phyloP scores from a whole-genome alignment of 2,329 filamentous ascomycete genomes.

The Fusarium aywerte region DNA sequence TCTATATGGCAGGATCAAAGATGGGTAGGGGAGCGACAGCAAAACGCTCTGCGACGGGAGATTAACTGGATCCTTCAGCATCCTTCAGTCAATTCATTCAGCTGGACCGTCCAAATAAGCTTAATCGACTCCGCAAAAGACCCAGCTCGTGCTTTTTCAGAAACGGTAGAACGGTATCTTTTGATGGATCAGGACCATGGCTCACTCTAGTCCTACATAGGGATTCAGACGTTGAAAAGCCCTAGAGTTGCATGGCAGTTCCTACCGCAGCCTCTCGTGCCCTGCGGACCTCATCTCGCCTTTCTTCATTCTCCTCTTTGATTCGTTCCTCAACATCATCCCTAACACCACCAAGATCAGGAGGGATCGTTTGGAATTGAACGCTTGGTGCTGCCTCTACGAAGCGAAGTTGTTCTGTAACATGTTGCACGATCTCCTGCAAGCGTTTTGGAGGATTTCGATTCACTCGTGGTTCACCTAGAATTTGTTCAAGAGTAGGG shows the following conservation, averaged over 20 bases:
- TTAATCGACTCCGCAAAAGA: not conserved
- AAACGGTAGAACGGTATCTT: not conserved
- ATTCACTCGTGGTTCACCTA: slow-evolving; percentile 77
- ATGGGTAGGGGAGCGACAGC: slow-evolving; percentile 4
- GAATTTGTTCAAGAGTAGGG: slow-evolving; percentile 80
- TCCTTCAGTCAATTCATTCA: not conserved
- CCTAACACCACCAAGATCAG: slow-evolving; percentile 75
- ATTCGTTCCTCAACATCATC: slow-evolving; percentile 75
- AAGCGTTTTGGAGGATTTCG: slow-evolving; percentile 82
- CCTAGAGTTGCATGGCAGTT: slow-evolving; percentile 64
- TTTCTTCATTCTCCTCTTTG: slow-evolving; percentile 71
- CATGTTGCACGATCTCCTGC: slow-evolving; percentile 77
- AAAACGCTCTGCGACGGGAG: not conserved
- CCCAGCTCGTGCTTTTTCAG: slow-evolving; percentile 11
- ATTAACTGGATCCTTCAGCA: not conserved
- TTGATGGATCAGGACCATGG: slow-evolving; percentile 9
- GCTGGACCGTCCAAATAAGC: not conserved
- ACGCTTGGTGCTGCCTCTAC: slow-evolving; percentile 87
- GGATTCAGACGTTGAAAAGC: not conserved
- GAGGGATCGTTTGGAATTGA: slow-evolving; percentile 82
- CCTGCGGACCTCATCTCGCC: slow-evolving; percentile 63
- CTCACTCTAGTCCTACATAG: slow-evolving; percentile 9
- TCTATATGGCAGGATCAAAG: slow-evolving; percentile 2
- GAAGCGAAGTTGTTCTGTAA: slow-evolving; percentile 87
- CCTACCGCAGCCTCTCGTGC: slow-evolving; percentile 68